A percentile compares a stretch with the other conserved stretches of the same genome.
These are phyloP conservation scores for Leccinum griseonigrum DNA, from an alignment of 1,284 basidiomycete species.

Conservation along the genomic window DNA sequence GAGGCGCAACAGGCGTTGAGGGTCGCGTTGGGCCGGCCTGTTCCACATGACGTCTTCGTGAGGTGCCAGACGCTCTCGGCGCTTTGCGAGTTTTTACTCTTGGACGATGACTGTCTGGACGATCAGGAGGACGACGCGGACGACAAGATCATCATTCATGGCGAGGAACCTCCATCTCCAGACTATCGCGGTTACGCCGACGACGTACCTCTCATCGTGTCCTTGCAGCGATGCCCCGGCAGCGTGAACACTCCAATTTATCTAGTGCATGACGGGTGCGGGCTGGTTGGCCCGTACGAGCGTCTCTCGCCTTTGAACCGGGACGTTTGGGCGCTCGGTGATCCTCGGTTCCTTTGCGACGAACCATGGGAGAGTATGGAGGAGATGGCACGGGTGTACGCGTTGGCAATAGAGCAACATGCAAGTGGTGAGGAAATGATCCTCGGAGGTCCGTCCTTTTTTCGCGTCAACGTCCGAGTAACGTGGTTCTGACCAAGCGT, in stretches of 20 bases:
- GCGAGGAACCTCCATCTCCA: background rate
- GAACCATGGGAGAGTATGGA: slow-evolving; percentile 45
- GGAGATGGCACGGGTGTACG: slow-evolving; percentile 56
- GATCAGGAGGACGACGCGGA: background rate
- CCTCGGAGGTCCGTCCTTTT: slow-evolving; percentile 52
- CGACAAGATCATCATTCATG: background rate
- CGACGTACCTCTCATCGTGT: background rate
- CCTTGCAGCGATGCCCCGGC: slow-evolving; percentile 33
- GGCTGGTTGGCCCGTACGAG: slow-evolving; percentile 51
- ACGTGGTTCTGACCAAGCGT: background rate
- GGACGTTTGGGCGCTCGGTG: slow-evolving; percentile 57
- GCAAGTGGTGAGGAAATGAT: slow-evolving; percentile 37
- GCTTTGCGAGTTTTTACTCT: background rate
- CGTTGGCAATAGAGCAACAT: slow-evolving; percentile 35
- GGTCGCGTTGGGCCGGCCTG: slow-evolving; percentile 36
- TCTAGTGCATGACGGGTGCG: slow-evolving; percentile 72
- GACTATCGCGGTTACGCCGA: background rate
- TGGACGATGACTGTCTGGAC: background rate
- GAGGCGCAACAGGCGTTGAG: slow-evolving; percentile 29
- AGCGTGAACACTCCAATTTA: slow-evolving; percentile 44
- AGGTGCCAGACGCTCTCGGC: slow-evolving; percentile 17
- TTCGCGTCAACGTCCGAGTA: background rate
- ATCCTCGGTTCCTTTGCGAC: slow-evolving; percentile 48
- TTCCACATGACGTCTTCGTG: slow-evolving; percentile 42
- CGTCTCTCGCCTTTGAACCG: slow-evolving; percentile 47